A percentile compares a stretch with the other conserved stretches of the same genome.
Conservation (phyloP, 1,284 basidiomycete species). For the Afroboletus lepidellus region DNA sequence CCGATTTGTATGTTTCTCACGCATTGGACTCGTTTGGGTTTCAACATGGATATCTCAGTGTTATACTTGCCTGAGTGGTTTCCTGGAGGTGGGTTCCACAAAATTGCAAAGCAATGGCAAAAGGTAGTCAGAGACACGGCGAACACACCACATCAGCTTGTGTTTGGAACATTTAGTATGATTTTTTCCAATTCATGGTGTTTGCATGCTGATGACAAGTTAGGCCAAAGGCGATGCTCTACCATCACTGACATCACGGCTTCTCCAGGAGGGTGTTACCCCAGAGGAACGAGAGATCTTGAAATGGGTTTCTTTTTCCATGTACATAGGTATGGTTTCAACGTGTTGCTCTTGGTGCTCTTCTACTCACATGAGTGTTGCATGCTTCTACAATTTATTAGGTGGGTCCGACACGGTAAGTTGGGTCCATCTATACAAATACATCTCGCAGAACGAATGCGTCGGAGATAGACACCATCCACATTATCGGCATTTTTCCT, state of each 20-base stretch:
- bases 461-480: conserved; percentile 34
- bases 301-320: background rate
- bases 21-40: background rate
- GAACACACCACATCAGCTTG: background rate
- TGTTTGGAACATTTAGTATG: background rate
- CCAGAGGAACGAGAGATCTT: conserved; percentile 5
- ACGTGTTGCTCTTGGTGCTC: background rate
- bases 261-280: conserved; percentile 4
- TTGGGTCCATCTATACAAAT: conserved; percentile 12
- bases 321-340: conserved; percentile 19
- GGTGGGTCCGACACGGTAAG: conserved; percentile 25
- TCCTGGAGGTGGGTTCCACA: background rate
- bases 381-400: background rate
- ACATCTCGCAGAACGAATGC: background rate
- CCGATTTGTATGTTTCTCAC: conserved; percentile 24
- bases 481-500: conserved; percentile 30
- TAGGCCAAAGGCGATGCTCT: background rate
- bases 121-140: background rate
- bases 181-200: background rate
- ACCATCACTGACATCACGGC: background rate
- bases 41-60: conserved; percentile 28
- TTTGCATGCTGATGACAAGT: background rate
- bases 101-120: background rate
- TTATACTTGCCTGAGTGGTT: conserved; percentile 35
- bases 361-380: too few species aligned